Percentiles rank a stretch among this genome's conserved stretches.
phyloP scores from a whole-genome alignment of 2,329 filamentous ascomycete species.

The Curvularia lunata region DNA sequence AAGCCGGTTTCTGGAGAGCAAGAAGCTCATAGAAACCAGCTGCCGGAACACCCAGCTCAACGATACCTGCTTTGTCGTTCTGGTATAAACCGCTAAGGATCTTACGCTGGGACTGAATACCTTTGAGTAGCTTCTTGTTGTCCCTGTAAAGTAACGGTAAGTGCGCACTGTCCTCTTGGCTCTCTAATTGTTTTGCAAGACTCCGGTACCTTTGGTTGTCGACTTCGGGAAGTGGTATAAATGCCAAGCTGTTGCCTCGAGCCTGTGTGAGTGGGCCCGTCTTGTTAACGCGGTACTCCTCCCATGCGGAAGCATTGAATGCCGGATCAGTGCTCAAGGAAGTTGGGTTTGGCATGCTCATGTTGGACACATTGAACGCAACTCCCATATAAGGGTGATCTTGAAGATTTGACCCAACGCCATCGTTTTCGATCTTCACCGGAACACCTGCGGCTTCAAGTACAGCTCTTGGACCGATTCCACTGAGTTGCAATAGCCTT shows the following conservation, averaged over 20 bases:
- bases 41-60: conserved; percentile 46
- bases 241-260: conserved; percentile 36
- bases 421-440: conserved; percentile 36
- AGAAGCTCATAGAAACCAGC: conserved; percentile 34
- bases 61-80: conserved; percentile 31
- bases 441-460: conserved; percentile 37
- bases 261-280: conserved; percentile 38
- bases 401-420: conserved; percentile 45
- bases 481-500: conserved; percentile 54
- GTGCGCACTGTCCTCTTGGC: conserved; percentile 22
- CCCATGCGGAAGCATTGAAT: conserved; percentile 40
- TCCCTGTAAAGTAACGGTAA: conserved; percentile 34
- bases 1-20: conserved; percentile 46
- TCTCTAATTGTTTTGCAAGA: conserved; percentile 23
- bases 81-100: conserved; percentile 33
- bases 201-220: conserved; percentile 24
- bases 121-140: conserved; percentile 34
- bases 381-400: conserved; percentile 39
- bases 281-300: conserved; percentile 32
- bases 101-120: conserved; percentile 36
- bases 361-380: conserved; percentile 28
- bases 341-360: conserved; percentile 30
- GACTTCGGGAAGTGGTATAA: conserved; percentile 36
- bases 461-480: conserved; percentile 37
- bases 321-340: conserved; percentile 29